A percentile compares a stretch with the other conserved stretches of the same genome.
Evolutionary conservation across 2,329 filamentous ascomycete species (phyloP).

Genomic region (Plectosphaerella cucumerina): DNA sequence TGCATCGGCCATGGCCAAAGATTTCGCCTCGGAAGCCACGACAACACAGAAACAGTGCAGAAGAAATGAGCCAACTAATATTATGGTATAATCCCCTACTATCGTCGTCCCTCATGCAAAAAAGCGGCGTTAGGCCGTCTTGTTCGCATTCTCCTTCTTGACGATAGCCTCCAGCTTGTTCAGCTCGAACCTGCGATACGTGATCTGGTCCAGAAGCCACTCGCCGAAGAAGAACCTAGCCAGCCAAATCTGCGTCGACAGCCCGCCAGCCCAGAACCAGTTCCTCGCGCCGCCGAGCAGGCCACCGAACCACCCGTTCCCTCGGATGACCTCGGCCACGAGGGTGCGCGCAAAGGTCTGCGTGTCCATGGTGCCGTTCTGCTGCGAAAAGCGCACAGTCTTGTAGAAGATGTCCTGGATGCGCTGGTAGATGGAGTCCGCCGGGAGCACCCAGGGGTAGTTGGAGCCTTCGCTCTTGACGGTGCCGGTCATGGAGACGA

Average conservation of each 20-base stretch:
- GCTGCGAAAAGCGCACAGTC: conserved; percentile 45
- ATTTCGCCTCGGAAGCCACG: too few relatives aligned
- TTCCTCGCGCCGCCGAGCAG: conserved; percentile 26
- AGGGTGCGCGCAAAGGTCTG: conserved; percentile 37
- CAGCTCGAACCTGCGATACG: conserved; percentile 32
- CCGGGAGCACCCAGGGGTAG: conserved; percentile 35
- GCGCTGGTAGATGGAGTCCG: conserved; percentile 41
- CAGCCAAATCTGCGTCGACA: conserved; percentile 22
- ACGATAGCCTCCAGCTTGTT: conserved; percentile 21
- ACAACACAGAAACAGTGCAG: too few relatives aligned
- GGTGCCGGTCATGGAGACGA: conserved; percentile 52
- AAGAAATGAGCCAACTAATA: too few relatives aligned
- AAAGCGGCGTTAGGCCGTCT: too few relatives aligned
- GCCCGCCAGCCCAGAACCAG: conserved; percentile 29
- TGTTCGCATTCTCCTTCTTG: conserved; percentile 2
- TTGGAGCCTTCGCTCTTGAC: conserved; percentile 46
- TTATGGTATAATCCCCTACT: too few relatives aligned
- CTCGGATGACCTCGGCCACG: conserved; percentile 36
- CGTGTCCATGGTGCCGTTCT: conserved; percentile 37
- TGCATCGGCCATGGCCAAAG: too few relatives aligned
- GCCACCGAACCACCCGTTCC: conserved; percentile 28
- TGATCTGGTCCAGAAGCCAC: conserved; percentile 20
- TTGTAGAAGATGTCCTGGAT: conserved; percentile 40
- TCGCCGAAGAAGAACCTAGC: conserved; percentile 24
- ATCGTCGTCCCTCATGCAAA: too few relatives aligned